phyloP scores from a whole-genome alignment of 108 stramenopile genomes.

The Nitzschia sp. region DNA sequence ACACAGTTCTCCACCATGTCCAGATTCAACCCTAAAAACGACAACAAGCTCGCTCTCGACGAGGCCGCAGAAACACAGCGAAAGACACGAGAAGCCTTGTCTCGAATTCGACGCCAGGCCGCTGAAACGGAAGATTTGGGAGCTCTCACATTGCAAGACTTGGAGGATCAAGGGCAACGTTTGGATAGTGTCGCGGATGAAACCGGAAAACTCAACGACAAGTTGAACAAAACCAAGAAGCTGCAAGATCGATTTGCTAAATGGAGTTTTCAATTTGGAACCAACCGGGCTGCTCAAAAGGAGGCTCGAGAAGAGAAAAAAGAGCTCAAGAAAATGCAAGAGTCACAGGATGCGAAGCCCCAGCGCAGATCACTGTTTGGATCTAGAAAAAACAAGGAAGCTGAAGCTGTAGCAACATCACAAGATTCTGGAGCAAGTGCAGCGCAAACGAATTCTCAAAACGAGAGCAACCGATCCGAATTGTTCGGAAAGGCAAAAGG shows the following conservation, averaged over 20 bases:
- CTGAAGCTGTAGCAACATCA: neutral
- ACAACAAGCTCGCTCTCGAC: neutral
- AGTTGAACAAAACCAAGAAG: conserved; percentile 6
- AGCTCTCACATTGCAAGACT: neutral
- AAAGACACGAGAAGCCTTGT: neutral
- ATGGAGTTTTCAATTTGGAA: conserved; percentile 4
- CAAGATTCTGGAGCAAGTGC: neutral
- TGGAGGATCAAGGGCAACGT: neutral
- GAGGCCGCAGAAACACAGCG: conserved; percentile 6
- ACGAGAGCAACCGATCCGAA: neutral
- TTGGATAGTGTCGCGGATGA: neutral
- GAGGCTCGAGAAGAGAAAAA: conserved; percentile 5
- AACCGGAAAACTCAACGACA: conserved; percentile 5
- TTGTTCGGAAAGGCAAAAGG: neutral
- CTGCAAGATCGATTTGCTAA: conserved; percentile 12
- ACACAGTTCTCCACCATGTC: neutral
- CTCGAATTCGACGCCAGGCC: neutral
- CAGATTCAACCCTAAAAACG: neutral
- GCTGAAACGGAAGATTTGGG: conserved; percentile 11
- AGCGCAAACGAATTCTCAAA: neutral
- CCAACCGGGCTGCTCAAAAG: conserved; percentile 6
- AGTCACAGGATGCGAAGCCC: neutral
- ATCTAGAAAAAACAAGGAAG: neutral
- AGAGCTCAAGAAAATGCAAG: neutral
- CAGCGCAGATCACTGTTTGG: neutral